Conservation (phyloP, 345 rosid genomes). For the Erysimum cheiranthoides region DNA sequence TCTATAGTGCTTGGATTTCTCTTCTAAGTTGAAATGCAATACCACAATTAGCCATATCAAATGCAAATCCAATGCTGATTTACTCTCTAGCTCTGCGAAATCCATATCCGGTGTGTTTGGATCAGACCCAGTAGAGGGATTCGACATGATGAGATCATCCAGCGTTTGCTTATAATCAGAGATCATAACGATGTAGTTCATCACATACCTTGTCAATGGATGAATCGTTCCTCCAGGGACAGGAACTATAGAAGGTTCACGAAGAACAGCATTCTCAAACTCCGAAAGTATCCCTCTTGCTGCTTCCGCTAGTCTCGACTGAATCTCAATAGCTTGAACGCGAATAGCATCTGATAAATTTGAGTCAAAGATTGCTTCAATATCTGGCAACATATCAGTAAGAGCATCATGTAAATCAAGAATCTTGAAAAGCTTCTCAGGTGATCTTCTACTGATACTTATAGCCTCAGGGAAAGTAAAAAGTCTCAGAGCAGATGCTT, state of each 20-base stretch:
- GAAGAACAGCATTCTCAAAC: slow-evolving; percentile 79
- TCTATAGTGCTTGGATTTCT: slow-evolving; percentile 79
- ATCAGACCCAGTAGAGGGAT: slow-evolving; percentile 75
- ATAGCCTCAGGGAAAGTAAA: slow-evolving; percentile 94
- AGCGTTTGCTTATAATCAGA: slow-evolving; percentile 88
- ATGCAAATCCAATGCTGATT: slow-evolving; percentile 75
- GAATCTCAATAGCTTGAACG: slow-evolving; percentile 79
- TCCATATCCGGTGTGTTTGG: slow-evolving; percentile 80
- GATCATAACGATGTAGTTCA: slow-evolving; percentile 88
- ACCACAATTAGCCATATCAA: slow-evolving; percentile 90
- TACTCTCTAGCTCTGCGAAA: slow-evolving; percentile 69
- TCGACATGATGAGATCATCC: slow-evolving; percentile 76
- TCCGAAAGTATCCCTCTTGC: slow-evolving; percentile 86
- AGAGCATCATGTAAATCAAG: slow-evolving; percentile 85
- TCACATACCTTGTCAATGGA: slow-evolving; percentile 95
- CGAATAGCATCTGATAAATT: slow-evolving; percentile 62
- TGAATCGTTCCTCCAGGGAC: slow-evolving; percentile 95
- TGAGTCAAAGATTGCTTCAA: slow-evolving; percentile 74
- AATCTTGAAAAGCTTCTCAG: slow-evolving; percentile 93
- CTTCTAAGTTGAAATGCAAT: slow-evolving; percentile 85
- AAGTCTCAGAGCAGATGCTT: slow-evolving; percentile 71
- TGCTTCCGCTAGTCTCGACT: slow-evolving; percentile 81
- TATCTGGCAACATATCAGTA: slow-evolving; percentile 71
- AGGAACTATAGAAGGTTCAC: slow-evolving; percentile 75
- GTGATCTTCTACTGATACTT: slow-evolving; percentile 84